Evolutionary conservation across 306 rosid species (phyloP), one percentile per base, ranked within the genome.

Genomic region (Trichosanthes truncata): DNA sequence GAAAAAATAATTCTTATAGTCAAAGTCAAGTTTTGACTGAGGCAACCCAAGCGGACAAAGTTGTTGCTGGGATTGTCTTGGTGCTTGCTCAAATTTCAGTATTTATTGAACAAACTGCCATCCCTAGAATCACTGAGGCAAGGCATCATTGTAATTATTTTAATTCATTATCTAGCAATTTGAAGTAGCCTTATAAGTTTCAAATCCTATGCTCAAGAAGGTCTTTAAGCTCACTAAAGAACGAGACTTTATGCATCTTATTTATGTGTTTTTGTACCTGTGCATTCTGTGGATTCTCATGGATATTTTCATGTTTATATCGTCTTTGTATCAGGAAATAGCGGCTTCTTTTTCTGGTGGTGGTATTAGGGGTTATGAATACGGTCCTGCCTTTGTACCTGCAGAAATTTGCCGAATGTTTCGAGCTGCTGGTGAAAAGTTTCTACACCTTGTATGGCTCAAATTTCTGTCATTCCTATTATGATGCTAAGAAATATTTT

Each of bases 51-150:
- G 89, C 76, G 76, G 93, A 91, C 81, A 91, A 88, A 82, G 91
- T 86, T 82, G 87, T 84, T 86, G 89, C 97, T 79, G 90, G 96
- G 82, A 90, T 91, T 81, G 91, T 92, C 79, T 85, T 95, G 53
- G 93, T 95, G 84, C 88, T 95, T 84, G 90, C 98, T 75, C 97
- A 92, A 83, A 84, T 95, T 83, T 92, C 97, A 83, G 83, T 89
- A 79, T 92, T 88, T 87, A 82, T 95, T 60, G 97, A 92, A 88
- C 97, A 92, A 79, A 90, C 92, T 83, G 97, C 91, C 81, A 84
- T 92, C 81, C 95, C 90, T 36, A 92, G 92, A 88, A 88, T 95
- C 82, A 92, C 97, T 0, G 97, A 92, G 98, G 98, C 83, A 89
- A 91, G 90, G 74, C 77, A 57, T 77, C 72, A 67, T 36, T 75